Evolutionary conservation across 2,329 filamentous ascomycete species (phyloP), one percentile per base, ranked within the genome.

Genomic region (Tolypocladium inflatum): DNA sequence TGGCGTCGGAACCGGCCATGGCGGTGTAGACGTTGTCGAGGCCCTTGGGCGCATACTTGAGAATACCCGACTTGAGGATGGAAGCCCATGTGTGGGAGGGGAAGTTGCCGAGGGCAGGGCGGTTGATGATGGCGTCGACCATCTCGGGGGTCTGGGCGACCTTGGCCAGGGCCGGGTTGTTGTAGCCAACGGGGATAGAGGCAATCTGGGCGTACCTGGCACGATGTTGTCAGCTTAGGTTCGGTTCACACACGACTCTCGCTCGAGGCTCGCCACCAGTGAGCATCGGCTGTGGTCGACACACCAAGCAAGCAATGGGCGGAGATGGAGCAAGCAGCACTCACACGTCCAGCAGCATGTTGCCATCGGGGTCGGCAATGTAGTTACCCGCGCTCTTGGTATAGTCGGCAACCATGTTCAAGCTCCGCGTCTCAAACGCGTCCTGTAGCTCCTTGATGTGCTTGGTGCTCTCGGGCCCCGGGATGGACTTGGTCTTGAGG

Each of bases 101-200:
- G 76, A 96, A 97, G 80, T 94, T 95, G 66, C 91, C 91, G 61
- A 95, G 82, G 1, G 91, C 91, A 3, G 91, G 91, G 55, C 91
- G 84, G 80, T 96, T 96, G 79, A 96, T 89, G 66, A 96, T 77
- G 58, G 89, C 84, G 59, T 80, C 86, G 67, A 85, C 77, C 90
- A 96, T 95, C 67, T 92, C 88, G 30, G 87, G 85, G 58, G 87
- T 88, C 61, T 82, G 81, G 33, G 90, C 89, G 39, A 86, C 85
- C 66, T 85, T 79, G 64, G 83, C 78, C 61, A 96, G 82, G 63
- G 80, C 75, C 8, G 90, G 86, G 77, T 96, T 96, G 81, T 93
- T 96, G 82, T 96, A 96, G 60, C 91, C 91, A 52, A 96, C 80
- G 4, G 91, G 89, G 66, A 96, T 96, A 48, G 90, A 96, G 62